Evolutionary conservation across 108 stramenopile species (phyloP), one percentile per base, ranked within the genome.

Genomic region (Seminavis robusta): DNA sequence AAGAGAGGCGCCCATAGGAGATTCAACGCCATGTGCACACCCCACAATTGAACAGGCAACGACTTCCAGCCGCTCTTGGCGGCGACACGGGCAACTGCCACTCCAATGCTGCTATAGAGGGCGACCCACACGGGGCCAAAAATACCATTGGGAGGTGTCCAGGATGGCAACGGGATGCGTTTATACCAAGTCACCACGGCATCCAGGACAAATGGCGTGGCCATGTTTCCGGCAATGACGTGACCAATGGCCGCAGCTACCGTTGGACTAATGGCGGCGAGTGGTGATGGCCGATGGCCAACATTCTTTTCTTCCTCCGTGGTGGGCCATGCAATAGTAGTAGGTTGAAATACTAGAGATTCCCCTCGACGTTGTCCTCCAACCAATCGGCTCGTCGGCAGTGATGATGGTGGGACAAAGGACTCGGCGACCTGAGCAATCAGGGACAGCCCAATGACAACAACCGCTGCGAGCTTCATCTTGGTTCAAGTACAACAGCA

Each of bases 81-180:
- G 15, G 38, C 17, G 47, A 77, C 68, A 25, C 71, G 54, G 1
- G 61, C 59, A 9, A 69, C 61, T 4, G 80, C 67, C 9, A 80
- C 33, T 11, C 85, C 85, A 79, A 87, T 83, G 25, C 50, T 17
- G 0, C 74, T 47, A 37, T 87, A 87, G n/a, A 87, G 51, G 8
- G 46, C 3, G 0, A 81, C 81, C 85, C 85, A 87, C 1, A 81
- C 74, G 2, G 85, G 81, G 20, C 56, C 81, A 60, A 87, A 86
- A 1, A 87, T 27, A 13, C 33, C 47, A 44, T 87, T 52, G n/a
- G 81, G 79, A 15, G 85, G 85, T 10, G 69, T 82, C 67, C 74
- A 83, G 9, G 52, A 34, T 0, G 85, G 85, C 13, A 81, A 53
- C 21, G 61, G 39, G 39, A 87, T 79, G 13, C 65, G 58, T 7